Base-by-base conservation (phyloP, 805 yeast genomes). In the Yarrowia hollandica region DNA sequence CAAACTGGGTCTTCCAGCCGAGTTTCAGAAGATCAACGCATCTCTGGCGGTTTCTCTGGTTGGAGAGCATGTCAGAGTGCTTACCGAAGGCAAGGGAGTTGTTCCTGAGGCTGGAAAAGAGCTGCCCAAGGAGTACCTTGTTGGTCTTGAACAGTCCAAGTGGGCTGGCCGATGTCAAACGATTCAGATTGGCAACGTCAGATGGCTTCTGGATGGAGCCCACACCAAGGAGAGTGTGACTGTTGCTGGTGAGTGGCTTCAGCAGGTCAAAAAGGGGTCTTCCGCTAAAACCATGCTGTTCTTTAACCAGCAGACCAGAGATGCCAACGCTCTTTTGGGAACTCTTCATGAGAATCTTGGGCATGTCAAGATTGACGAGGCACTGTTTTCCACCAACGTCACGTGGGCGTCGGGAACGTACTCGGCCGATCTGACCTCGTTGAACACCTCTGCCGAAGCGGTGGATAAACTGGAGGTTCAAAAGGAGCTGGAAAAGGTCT, bases 161-260 rank as follows among this genome's bases (percentile, higher is more conserved):
- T 94, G 98, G 97, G 94, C 94, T n/a, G 99, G 99, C 0, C 78
- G 99, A 65, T 92, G 98, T 66, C 97, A 95, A 73, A 77, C 82
- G 1, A 71, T 89, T 26, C 62, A 65, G 5, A 78, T 74, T 21
- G 75, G 75, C 22, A 72, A 74, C 14, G 72, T 85, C 15, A 80
- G 79, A n/a, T 94, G 97, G 96, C 84, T 74, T 63, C 73, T 92
- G 14, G 99, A 94, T 73, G 99, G 99, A 16, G 98, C 99, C 0
- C 99, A 94, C 67, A 94, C 99, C 0, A 74, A 79, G 44, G 99
- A 94, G 67, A 88, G 96, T 61, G 81, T 95, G 21, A 77, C 77
- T 26, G 95, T 84, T n/a, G 88, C 97, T 0, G 79, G 92, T 0
- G 73, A 72, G 9, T 94, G 99, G 99, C 89, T 86, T 66, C 74